Base-by-base conservation (phyloP, 768 basidiomycete species). In the Suillus subaureus region DNA sequence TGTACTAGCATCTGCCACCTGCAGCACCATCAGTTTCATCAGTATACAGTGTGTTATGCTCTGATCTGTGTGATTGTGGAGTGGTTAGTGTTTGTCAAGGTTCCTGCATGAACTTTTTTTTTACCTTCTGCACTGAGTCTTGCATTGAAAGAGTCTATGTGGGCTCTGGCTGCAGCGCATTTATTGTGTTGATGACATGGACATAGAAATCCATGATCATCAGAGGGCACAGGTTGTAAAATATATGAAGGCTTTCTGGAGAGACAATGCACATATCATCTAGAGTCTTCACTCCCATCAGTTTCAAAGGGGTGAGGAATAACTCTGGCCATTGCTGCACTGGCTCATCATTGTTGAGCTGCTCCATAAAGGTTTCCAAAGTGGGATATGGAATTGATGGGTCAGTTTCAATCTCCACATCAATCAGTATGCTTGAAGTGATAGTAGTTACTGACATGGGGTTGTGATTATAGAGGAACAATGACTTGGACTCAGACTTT, bases 131-230 rank as follows among this genome's bases (percentile, higher is more conserved):
- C n/a, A n/a, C n/a, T n/a, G n/a, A n/a, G n/a, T n/a, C n/a, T n/a
- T n/a, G n/a, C n/a, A n/a, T n/a, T n/a, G n/a, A n/a, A n/a, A n/a
- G n/a, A n/a, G n/a, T n/a, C n/a, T n/a, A n/a, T n/a, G n/a, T n/a
- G n/a, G n/a, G n/a, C n/a, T n/a, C n/a, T n/a, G n/a, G 45, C 45
- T 61, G 58, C 16, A 61, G 37, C 28, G 16, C 58, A 39, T 23
- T 42, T 40, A 61, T 61, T 13, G 58, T 39, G 37, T 61, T n/a
- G 6, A 39, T 39, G 52, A 66, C 51, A 23, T 66, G 61, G 61
- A 54, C 45, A 37, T 52, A 62, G 21, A 66, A 62, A 21, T 66
- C 61, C 65, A 66, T 66, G n/a, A 66, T 62, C 40, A 66, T 54
- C 2, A 66, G 13, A 21, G 65, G 65, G 13, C 39, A 26, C 13